Percentiles rank a stretch among this genome's conserved stretches.
Evolutionary conservation across 2,329 filamentous ascomycete species (phyloP).

Genomic region (Rhinocladiella mackenziei): DNA sequence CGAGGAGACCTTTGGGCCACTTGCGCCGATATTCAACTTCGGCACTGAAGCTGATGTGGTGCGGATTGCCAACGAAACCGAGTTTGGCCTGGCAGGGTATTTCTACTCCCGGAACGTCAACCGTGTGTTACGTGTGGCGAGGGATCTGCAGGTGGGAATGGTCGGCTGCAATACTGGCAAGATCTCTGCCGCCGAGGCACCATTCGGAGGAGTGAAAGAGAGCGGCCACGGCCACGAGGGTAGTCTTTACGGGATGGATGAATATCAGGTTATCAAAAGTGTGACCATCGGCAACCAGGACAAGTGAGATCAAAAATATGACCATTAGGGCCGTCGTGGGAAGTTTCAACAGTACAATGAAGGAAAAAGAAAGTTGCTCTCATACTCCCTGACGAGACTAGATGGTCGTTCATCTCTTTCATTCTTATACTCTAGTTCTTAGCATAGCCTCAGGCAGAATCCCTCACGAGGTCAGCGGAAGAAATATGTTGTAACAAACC

Average conservation of each 20-base stretch:
- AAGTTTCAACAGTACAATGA: no score
- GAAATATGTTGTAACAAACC: no score
- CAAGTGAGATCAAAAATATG: no score
- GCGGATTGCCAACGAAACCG: constrained; percentile 32
- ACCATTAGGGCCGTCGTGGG: no score
- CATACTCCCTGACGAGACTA: no score
- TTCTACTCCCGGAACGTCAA: constrained; percentile 51
- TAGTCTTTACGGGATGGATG: constrained; percentile 52
- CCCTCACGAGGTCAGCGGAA: no score
- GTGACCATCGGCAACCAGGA: constrained; percentile 59
- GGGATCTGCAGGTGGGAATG: constrained; percentile 77
- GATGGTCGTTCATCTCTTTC: no score
- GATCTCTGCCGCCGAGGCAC: constrained; percentile 49
- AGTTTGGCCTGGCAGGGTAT: constrained; percentile 35
- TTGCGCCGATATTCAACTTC: constrained; percentile 59
- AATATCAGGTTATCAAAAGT: constrained; percentile 72
- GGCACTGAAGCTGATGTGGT: constrained; percentile 33
- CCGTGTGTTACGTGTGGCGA: constrained; percentile 50
- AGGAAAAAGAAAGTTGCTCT: no score
- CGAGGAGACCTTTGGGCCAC: constrained; percentile 33
- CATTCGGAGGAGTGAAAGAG: constrained; percentile 32
- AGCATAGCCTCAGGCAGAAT: no score
- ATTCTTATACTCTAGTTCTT: no score
- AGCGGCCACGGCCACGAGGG: constrained; percentile 35
- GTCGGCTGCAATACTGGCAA: constrained; percentile 57